These are phyloP conservation scores for Calendula officinalis DNA, from an alignment of 129 eudicot species.

Conservation along the genomic window DNA sequence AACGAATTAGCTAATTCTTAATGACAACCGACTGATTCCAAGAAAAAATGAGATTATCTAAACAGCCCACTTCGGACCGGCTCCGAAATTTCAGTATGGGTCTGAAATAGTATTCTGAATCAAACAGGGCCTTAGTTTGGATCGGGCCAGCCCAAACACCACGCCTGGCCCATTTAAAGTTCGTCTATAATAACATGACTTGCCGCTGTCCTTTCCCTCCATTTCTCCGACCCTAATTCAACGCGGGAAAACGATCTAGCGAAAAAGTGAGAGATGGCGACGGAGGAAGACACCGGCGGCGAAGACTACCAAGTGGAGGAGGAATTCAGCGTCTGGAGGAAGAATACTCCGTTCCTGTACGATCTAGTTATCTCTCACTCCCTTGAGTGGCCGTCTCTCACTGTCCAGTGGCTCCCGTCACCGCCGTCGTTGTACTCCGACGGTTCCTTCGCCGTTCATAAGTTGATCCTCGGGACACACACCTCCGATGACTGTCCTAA, in stretches of 20 bases:
- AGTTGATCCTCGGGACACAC: constrained; percentile 86
- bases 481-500: constrained; percentile 82
- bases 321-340: constrained; percentile 81
- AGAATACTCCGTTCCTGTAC: constrained; percentile 84
- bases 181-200: too few species aligned
- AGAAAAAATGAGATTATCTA: too few species aligned
- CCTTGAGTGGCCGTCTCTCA: constrained; percentile 97
- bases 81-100: too few species aligned
- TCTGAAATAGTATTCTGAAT: too few species aligned
- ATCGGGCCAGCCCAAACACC: too few species aligned
- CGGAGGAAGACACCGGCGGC: constrained; percentile 36
- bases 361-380: constrained; percentile 73
- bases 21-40: too few species aligned
- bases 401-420: constrained; percentile 92
- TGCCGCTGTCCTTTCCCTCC: not conserved
- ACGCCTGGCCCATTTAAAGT: too few species aligned
- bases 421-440: constrained; percentile 47
- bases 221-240: constrained; percentile 18
- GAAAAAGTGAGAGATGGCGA: constrained; percentile 32
- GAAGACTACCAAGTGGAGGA: constrained; percentile 59
- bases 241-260: constrained; percentile 33
- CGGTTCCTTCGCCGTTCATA: constrained; percentile 58
- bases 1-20: too few species aligned
- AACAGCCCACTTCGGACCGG: too few species aligned
- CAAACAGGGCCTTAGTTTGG: too few species aligned